These are phyloP conservation scores for Aegilops tauschii DNA, from an alignment of 176 grass and related monocot species.

Conservation along the genomic window DNA sequence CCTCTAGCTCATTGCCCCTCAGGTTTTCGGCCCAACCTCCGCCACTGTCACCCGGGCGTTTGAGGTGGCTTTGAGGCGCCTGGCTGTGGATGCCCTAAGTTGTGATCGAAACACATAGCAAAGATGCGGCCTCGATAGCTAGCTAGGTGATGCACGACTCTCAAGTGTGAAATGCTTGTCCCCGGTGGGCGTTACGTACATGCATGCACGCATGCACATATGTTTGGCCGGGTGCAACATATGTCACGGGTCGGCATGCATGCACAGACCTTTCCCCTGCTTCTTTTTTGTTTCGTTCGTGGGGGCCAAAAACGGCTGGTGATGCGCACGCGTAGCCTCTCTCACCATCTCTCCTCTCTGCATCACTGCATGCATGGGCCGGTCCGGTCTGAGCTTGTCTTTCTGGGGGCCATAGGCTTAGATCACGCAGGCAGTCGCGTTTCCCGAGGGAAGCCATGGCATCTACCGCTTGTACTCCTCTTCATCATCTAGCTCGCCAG, in stretches of 20 bases:
- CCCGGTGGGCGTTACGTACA: background rate
- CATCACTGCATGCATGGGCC: too few species aligned
- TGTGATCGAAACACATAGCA: background rate
- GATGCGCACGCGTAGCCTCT: too few species aligned
- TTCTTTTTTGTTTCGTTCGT: background rate
- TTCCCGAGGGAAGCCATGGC: background rate
- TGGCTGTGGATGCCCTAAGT: too few species aligned
- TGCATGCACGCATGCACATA: background rate
- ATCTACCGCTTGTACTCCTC: background rate
- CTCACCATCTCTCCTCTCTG: too few species aligned
- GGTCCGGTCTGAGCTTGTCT: too few species aligned
- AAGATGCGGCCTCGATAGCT: background rate
- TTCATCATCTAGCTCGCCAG: background rate
- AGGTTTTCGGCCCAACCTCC: too few species aligned
- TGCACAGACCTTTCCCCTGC: background rate
- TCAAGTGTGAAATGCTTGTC: background rate
- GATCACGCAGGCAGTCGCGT: background rate
- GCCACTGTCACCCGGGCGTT: too few species aligned
- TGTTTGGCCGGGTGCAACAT: too few species aligned
- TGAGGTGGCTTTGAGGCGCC: too few species aligned
- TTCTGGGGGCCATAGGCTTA: background rate
- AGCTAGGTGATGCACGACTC: too few species aligned
- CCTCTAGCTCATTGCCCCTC: too few species aligned
- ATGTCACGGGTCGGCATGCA: background rate
- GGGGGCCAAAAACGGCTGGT: background rate